phyloP scores from a whole-genome alignment of 2,329 filamentous ascomycete genomes.

The Trichoderma atrobrunneum region DNA sequence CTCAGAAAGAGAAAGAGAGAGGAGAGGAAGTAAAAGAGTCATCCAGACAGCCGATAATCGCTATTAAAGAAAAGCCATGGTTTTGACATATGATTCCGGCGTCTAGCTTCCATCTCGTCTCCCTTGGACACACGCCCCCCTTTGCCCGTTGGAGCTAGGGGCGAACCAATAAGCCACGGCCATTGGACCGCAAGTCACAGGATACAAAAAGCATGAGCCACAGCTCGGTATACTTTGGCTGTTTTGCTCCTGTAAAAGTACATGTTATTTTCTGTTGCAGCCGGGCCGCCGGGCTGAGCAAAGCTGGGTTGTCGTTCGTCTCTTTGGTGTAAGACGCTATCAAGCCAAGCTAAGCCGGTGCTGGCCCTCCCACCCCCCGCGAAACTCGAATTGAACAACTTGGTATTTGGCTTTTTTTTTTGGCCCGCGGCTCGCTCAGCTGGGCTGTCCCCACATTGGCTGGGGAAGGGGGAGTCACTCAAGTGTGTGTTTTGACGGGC shows the following conservation, averaged over 20 bases:
- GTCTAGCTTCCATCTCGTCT: neutral
- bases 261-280: neutral
- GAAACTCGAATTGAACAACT: neutral
- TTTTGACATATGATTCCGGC: conserved; percentile 21
- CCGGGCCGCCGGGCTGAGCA: neutral
- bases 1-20: neutral
- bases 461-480: neutral
- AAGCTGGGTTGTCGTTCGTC: neutral
- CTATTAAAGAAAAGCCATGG: neutral
- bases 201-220: neutral
- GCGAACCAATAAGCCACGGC: neutral
- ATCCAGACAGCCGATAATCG: conserved; percentile 9
- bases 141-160: conserved; percentile 13
- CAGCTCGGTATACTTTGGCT: conserved; percentile 7
- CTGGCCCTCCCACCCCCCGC: neutral
- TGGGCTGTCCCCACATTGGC: conserved; percentile 3
- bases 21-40: neutral
- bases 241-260: neutral
- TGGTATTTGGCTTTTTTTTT: neutral
- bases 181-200: conserved; percentile 13
- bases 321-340: neutral
- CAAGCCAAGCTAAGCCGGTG: neutral
- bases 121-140: neutral
- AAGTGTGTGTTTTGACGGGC: neutral
- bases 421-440: conserved; percentile 12